These are phyloP conservation scores for Oryza rufipogon DNA, from an alignment of 176 grass and related monocot species.

Conservation along the genomic window DNA sequence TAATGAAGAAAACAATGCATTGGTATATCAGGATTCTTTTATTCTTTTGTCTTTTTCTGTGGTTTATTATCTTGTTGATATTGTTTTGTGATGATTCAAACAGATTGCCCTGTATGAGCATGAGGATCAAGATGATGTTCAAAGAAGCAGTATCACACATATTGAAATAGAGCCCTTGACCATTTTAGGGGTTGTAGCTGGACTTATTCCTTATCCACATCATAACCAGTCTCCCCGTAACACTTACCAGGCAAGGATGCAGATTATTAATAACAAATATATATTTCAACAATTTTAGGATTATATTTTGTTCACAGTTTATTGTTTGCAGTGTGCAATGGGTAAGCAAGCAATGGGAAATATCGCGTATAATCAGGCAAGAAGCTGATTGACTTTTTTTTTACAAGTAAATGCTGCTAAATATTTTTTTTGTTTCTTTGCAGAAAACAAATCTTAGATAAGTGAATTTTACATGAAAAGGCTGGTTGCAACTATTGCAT, in stretches of 20 bases:
- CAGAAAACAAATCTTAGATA: neutral
- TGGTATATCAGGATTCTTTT: slow-evolving; percentile 57
- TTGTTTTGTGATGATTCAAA: slow-evolving; percentile 40
- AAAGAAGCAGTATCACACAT: slow-evolving; percentile 76
- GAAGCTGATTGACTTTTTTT: slow-evolving; percentile 27
- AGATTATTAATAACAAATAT: slow-evolving; percentile 10
- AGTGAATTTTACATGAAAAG: neutral
- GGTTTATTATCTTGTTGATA: slow-evolving; percentile 30
- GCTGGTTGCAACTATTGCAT: slow-evolving; percentile 8
- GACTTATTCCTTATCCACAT: slow-evolving; percentile 96
- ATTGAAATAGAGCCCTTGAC: slow-evolving; percentile 94
- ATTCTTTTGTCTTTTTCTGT: slow-evolving; percentile 13
- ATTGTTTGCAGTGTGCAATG: slow-evolving; percentile 85
- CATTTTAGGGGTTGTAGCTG: slow-evolving; percentile 89
- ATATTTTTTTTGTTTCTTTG: slow-evolving; percentile 14
- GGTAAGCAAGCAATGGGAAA: slow-evolving; percentile 99
- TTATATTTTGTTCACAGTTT: slow-evolving; percentile 30
- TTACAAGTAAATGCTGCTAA: slow-evolving; percentile 3
- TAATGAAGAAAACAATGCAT: slow-evolving; percentile 97
- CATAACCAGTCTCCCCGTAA: slow-evolving; percentile 99
- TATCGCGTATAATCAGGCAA: slow-evolving; percentile 95
- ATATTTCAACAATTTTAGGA: slow-evolving; percentile 1
- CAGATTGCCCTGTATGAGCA: slow-evolving; percentile 96
- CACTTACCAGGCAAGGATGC: slow-evolving; percentile 81
- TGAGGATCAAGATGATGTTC: slow-evolving; percentile 73